Base-by-base conservation (phyloP, 371 early-diverging fungal genomes). In the Rhizopus microsporus region DNA sequence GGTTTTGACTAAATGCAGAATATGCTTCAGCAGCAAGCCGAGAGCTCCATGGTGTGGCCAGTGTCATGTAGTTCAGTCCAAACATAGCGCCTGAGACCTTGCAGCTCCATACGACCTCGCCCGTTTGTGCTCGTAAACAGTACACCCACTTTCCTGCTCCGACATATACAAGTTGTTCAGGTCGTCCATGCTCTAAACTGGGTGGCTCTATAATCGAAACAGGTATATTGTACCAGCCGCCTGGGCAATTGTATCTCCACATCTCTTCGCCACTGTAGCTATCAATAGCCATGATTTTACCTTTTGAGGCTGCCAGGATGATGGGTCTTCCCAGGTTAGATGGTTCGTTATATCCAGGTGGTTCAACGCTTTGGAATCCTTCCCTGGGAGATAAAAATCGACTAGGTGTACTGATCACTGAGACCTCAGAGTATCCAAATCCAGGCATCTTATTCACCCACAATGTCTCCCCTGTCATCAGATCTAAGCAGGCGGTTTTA, bases 21-120 rank as follows among this genome's bases (percentile, higher is more conserved):
- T 65, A 35, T 6, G 58, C 55, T 33, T 69, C 71, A 33, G 71
- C 72, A 17, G 70, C 62, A 15, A 72, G 51, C 33, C 68, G 61
- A 6, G 72, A 75, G 16, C 68, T 64, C 76, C 70, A 72, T 10
- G 68, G 62, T 1, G 72, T 72, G 4, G 71, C 73, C 58, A 75
- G 13, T 8, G 71, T 64, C 69, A 75, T 68, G 17, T 64, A 68
- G 3, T 55, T 54, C 5, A 43, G 37, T 3, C 66, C 65, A 32
- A 68, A 54, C 13, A 17, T 50, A 7, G 67, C 51, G n/a, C 62
- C 54, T 3, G 65, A 60, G 5, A 71, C 54, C 31, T 65, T 63
- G 0, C 38, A 44, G 5, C 47, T 55, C 75, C 75, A 75, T 30
- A 62, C 31, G 0, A 69, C 42, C 7, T 60, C 56, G 4, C 75